Evolutionary conservation across 2,329 filamentous ascomycete species (phyloP).

Genomic region (Fusarium miscanthi): DNA sequence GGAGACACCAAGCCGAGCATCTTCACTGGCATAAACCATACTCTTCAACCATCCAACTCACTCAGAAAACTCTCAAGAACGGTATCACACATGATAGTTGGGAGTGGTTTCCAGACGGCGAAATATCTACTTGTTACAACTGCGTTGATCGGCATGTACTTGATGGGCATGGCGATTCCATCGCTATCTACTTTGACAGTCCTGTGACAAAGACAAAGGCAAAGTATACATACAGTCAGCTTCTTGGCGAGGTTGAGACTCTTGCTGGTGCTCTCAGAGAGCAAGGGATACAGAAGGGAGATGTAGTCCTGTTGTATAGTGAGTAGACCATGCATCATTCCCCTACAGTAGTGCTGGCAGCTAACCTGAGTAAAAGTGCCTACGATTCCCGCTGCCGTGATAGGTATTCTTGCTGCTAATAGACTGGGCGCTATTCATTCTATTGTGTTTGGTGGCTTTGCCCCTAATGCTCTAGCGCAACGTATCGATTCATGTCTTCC

Average conservation of each 20-base stretch:
- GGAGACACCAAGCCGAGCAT: conserved; percentile 77
- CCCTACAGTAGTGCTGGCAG: neutral
- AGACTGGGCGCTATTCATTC: conserved; percentile 89
- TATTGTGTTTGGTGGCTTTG: conserved; percentile 95
- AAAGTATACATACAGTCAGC: conserved; percentile 77
- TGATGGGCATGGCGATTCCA: conserved; percentile 76
- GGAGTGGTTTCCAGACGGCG: conserved; percentile 90
- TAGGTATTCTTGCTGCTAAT: conserved; percentile 84
- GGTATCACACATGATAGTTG: conserved; percentile 78
- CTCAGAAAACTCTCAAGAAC: conserved; percentile 71
- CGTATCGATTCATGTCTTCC: conserved; percentile 86
- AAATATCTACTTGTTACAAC: conserved; percentile 93
- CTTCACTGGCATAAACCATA: conserved; percentile 86
- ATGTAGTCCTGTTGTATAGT: conserved; percentile 93
- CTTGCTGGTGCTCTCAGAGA: conserved; percentile 85
- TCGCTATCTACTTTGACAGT: conserved; percentile 88
- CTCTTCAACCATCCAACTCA: conserved; percentile 66
- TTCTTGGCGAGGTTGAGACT: conserved; percentile 83
- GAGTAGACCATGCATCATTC: conserved; percentile 48
- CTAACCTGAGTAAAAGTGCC: conserved; percentile 72
- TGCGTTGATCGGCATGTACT: conserved; percentile 90
- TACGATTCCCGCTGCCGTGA: conserved; percentile 91
- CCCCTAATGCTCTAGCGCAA: conserved; percentile 82
- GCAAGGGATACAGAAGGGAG: conserved; percentile 83
- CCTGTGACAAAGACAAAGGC: conserved; percentile 81